Percentiles rank a stretch among this genome's conserved stretches.
These are phyloP conservation scores for Malbranchea cinnamomea DNA, from an alignment of 2,329 filamentous ascomycete species.

Conservation along the genomic window DNA sequence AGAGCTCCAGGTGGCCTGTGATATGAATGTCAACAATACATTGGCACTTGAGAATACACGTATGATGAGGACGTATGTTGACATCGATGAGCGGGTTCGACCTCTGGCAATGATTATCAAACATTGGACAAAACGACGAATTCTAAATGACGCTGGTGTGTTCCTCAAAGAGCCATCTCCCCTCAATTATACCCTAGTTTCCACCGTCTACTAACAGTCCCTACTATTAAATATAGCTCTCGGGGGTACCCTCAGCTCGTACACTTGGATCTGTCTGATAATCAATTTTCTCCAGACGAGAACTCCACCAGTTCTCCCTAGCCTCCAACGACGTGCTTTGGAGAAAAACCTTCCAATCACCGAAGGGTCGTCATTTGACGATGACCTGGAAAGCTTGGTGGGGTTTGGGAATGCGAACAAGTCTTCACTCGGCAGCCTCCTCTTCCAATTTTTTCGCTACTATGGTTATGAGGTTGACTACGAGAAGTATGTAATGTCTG, in stretches of 20 bases:
- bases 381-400: constrained; percentile 60
- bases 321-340: constrained; percentile 61
- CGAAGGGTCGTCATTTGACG: constrained; percentile 71
- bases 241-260: constrained; percentile 89
- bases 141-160: constrained; percentile 92
- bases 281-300: constrained; percentile 89
- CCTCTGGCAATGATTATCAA: constrained; percentile 95
- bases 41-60: constrained; percentile 88
- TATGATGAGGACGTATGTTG: constrained; percentile 95
- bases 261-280: constrained; percentile 98
- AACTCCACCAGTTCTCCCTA: constrained; percentile 67
- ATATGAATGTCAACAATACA: constrained; percentile 99
- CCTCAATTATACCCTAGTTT: background rate
- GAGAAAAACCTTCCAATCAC: constrained; percentile 49
- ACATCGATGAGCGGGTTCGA: constrained; percentile 78
- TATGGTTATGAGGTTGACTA: constrained; percentile 92
- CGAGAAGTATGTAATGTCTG: constrained; percentile 67
- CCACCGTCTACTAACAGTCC: background rate
- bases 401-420: constrained; percentile 68
- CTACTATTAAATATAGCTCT: constrained; percentile 44
- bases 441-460: constrained; percentile 91
- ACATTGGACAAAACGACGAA: constrained; percentile 84
- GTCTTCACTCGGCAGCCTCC: constrained; percentile 66
- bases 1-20: constrained; percentile 72
- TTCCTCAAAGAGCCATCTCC: background rate